phyloP scores from a whole-genome alignment of 2,329 filamentous ascomycete species.

The Colletotrichum sp. region DNA sequence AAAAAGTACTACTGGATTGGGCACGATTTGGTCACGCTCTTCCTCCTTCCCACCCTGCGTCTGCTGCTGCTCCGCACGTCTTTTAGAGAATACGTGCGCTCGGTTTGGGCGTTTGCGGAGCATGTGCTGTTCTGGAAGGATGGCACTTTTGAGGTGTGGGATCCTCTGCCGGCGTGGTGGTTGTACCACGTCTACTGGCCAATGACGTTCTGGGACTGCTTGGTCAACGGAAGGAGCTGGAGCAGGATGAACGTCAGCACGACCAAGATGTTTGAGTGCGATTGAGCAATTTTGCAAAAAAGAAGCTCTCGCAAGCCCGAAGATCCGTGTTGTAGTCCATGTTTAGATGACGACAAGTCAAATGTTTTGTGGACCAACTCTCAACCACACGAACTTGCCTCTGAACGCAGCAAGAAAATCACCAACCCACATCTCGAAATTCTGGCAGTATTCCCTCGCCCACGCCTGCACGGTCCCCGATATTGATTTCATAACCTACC shows the following conservation, averaged over 20 bases:
- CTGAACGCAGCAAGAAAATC: neutral
- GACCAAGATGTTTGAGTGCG: slow-evolving; percentile 34
- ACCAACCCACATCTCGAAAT: neutral
- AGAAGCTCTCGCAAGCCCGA: neutral
- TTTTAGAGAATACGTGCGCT: slow-evolving; percentile 1
- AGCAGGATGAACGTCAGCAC: slow-evolving; percentile 73
- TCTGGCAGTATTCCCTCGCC: neutral
- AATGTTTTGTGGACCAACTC: neutral
- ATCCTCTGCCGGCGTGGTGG: slow-evolving; percentile 62
- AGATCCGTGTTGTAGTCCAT: neutral
- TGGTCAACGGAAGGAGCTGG: slow-evolving; percentile 58
- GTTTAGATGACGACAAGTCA: neutral
- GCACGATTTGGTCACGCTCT: slow-evolving; percentile 63
- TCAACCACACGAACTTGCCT: neutral
- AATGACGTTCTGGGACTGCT: slow-evolving; percentile 48
- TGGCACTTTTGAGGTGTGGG: slow-evolving; percentile 56
- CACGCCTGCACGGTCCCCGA: neutral
- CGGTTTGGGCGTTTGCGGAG: slow-evolving; percentile 31
- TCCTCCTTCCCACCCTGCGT: slow-evolving; percentile 55
- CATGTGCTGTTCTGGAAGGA: slow-evolving; percentile 59
- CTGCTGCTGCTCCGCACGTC: slow-evolving; percentile 32
- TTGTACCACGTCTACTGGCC: slow-evolving; percentile 64
- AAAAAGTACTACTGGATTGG: slow-evolving; percentile 66
- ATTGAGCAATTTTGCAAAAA: neutral
- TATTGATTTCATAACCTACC: neutral